phyloP scores from a whole-genome alignment of 1,139 yeast genomes.

The Pneumocystis murina region DNA sequence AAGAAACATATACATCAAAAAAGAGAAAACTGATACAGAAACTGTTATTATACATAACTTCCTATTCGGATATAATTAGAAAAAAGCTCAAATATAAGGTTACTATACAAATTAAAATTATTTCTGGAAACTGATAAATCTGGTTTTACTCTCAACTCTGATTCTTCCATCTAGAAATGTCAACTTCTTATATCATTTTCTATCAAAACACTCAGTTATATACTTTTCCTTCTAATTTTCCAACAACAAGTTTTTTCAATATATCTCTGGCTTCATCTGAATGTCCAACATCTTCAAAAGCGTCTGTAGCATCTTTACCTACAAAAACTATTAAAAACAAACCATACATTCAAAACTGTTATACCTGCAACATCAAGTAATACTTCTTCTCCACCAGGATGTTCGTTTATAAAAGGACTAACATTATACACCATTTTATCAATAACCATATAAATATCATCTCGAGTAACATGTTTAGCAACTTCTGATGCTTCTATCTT shows the following conservation, averaged over 20 bases:
- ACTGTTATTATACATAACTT: neutral
- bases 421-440: slow-evolving; percentile 85
- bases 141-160: neutral
- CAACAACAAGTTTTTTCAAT: slow-evolving; percentile 52
- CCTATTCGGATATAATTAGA: neutral
- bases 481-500: neutral
- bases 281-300: slow-evolving; percentile 93
- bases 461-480: slow-evolving; percentile 47
- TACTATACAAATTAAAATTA: neutral
- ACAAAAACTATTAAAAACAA: neutral
- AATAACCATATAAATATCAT: slow-evolving; percentile 81
- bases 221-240: slow-evolving; percentile 30
- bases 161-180: neutral
- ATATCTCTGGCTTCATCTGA: slow-evolving; percentile 87
- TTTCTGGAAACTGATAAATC: neutral
- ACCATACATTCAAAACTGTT: neutral
- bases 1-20: neutral
- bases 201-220: neutral
- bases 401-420: slow-evolving; percentile 76
- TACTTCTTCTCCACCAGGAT: slow-evolving; percentile 98
- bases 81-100: neutral
- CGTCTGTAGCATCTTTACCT: slow-evolving; percentile 69
- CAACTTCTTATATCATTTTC: neutral
- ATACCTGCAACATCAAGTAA: slow-evolving; percentile 73
- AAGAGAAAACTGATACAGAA: neutral